Base-by-base conservation (phyloP, 306 rosid species). In the Prunus campanulata region DNA sequence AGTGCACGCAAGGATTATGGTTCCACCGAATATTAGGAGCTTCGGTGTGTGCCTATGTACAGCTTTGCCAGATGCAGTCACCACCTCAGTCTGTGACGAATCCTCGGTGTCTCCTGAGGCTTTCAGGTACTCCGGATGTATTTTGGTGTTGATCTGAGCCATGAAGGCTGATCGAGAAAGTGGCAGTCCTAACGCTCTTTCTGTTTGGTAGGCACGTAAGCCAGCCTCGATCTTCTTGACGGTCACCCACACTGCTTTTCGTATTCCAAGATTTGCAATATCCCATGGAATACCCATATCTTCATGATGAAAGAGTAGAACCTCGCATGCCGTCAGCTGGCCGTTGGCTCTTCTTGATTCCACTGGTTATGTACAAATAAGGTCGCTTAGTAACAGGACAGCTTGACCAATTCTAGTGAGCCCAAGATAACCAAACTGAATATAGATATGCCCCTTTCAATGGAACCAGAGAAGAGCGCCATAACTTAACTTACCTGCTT, bases 281-380 rank as follows among this genome's bases (percentile, higher is more conserved):
- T 95, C 96, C 97, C 98, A 89, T 10, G 98, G 96, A 16, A 95
- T 90, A 8, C 98, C 96, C 97, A 87, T 89, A 79, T 92, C 98
- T 83, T 95, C 98, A 0, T 89, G 76, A 71, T 95, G 98, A 79
- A 95, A 92, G 71, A 95, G 71, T 70, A 90, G 72, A 77, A 95
- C 91, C 86, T 95, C 98, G 60, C 97, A 95, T 35, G 97, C 88
- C 20, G 91, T 90, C 71, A 85, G 74, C 83, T 84, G 87, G 27
- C 85, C 91, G 22, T 67, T 72, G 15, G 83, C 86, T 68, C 75
- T 85, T 70, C 77, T 86, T 66, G 98, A 92, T 83, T 95, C 88
- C 64, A 84, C 98, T 94, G 91, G 61, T 85, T 72, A 35, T 71
- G 64, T 55, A 35, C 39, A 71, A 20, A 54, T n/a, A 71, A 71